Conservation (phyloP, 2,329 filamentous ascomycete species). For the Clarireedia sp. region DNA sequence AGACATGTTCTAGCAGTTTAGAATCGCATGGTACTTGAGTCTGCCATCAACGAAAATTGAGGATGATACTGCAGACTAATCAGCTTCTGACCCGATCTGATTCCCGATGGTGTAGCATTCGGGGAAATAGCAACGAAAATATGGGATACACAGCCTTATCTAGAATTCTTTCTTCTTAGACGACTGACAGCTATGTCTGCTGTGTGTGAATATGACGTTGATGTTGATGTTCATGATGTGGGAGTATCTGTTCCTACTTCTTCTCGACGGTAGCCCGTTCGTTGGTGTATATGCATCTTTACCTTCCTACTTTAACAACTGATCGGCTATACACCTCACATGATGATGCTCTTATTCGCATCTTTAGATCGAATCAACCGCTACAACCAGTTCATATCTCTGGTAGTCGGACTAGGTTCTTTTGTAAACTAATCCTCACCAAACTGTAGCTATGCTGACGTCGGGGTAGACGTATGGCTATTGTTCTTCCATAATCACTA, state of each 20-base stretch:
- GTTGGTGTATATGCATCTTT: no score
- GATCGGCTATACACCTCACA: not conserved
- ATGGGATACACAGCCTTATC: not conserved
- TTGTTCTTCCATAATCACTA: not conserved
- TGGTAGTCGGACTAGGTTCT: not conserved
- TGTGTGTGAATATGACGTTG: no score
- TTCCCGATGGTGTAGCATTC: not conserved
- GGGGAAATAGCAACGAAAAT: not conserved
- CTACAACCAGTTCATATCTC: not conserved
- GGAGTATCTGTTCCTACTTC: no score
- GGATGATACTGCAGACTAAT: not conserved
- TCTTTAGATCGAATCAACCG: not conserved
- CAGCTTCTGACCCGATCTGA: not conserved
- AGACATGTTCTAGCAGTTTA: no score
- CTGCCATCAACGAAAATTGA: no score
- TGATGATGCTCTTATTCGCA: not conserved
- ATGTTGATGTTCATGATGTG: no score
- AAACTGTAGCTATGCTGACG: not conserved
- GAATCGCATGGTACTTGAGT: no score
- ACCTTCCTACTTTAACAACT: no score
- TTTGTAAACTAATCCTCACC: not conserved
- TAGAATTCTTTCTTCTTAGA: not conserved
- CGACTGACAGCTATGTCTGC: not conserved
- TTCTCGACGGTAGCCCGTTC: no score
- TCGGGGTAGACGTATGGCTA: not conserved